Evolutionary conservation across 805 yeast species (phyloP), one percentile per base, ranked within the genome.

Genomic region (Wilhelminamyces savonicus): DNA sequence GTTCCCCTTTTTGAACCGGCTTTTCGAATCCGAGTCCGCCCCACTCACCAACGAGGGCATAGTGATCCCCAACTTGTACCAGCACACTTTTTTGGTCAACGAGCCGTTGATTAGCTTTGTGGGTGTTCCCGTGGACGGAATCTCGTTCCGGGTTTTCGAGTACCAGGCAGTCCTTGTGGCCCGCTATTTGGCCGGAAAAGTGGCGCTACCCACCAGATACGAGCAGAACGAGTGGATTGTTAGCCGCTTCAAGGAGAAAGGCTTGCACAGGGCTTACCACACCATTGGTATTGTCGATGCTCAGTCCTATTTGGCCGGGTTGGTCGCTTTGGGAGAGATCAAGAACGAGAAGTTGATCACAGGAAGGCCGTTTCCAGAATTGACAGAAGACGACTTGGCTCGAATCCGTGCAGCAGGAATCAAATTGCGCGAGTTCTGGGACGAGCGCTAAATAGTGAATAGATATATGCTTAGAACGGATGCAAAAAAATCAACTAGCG

Each of bases 401-500:
- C n/a, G n/a, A n/a, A n/a, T n/a, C n/a, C n/a, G n/a, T n/a, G n/a
- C n/a, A n/a, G n/a, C n/a, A n/a, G n/a, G n/a, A n/a, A n/a, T n/a
- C n/a, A n/a, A n/a, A n/a, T n/a, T n/a, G n/a, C n/a, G n/a, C n/a
- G n/a, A n/a, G n/a, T n/a, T n/a, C n/a, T n/a, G n/a, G n/a, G n/a
- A n/a, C n/a, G n/a, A n/a, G n/a, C n/a, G n/a, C n/a, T n/a, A n/a
- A n/a, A n/a, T n/a, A n/a, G n/a, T n/a, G n/a, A n/a, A n/a, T n/a
- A n/a, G n/a, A n/a, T n/a, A n/a, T n/a, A n/a, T n/a, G n/a, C n/a
- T n/a, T n/a, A n/a, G n/a, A n/a, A n/a, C n/a, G n/a, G n/a, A n/a
- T n/a, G n/a, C n/a, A 32, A 32, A 41, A 43, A 40, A 68, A 63
- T 58, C 56, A 46, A 46, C 22, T 81, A 82, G 92, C 92, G 85